phyloP scores from a whole-genome alignment of 768 basidiomycete genomes.

The Botryobasidium botryosum region DNA sequence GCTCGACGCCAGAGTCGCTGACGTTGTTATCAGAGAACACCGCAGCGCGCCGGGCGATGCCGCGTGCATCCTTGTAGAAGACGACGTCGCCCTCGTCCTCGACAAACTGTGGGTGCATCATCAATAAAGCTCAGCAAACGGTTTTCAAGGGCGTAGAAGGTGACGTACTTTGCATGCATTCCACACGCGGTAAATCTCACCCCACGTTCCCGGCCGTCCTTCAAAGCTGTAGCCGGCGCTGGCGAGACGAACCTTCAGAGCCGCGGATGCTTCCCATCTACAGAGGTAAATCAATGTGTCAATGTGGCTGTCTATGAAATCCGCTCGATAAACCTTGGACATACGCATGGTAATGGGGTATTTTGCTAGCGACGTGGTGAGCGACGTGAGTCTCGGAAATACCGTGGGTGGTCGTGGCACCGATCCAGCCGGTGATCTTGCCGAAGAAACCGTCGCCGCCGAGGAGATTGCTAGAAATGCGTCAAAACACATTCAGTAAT shows the following conservation, averaged over 20 bases:
- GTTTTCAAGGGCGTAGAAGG: too few relatives aligned
- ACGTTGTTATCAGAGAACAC: constrained; percentile 43
- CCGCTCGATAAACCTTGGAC: too few relatives aligned
- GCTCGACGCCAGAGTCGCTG: constrained; percentile 56
- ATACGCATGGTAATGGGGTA: constrained; percentile 96
- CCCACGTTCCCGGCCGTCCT: constrained; percentile 47
- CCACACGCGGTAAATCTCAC: constrained; percentile 47
- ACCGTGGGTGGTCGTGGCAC: constrained; percentile 69
- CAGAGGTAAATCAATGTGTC: too few relatives aligned
- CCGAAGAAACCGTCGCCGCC: constrained; percentile 28
- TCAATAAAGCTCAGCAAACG: neutral
- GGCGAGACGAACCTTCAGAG: constrained; percentile 61
- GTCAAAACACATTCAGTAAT: too few relatives aligned
- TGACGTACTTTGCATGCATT: constrained; percentile 43
- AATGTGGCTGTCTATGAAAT: too few relatives aligned
- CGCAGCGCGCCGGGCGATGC: constrained; percentile 54
- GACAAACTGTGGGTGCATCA: constrained; percentile 40
- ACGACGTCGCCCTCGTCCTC: constrained; percentile 85
- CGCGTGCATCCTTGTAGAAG: constrained; percentile 79
- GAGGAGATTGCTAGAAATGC: constrained; percentile 33
- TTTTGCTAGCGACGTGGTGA: constrained; percentile 88
- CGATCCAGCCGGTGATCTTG: constrained; percentile 66
- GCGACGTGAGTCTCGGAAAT: constrained; percentile 88
- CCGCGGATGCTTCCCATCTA: constrained; percentile 88
- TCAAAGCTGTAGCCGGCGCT: constrained; percentile 52